Conservation (phyloP, 2,329 filamentous ascomycete species). For the Salinomyces thailandicus region DNA sequence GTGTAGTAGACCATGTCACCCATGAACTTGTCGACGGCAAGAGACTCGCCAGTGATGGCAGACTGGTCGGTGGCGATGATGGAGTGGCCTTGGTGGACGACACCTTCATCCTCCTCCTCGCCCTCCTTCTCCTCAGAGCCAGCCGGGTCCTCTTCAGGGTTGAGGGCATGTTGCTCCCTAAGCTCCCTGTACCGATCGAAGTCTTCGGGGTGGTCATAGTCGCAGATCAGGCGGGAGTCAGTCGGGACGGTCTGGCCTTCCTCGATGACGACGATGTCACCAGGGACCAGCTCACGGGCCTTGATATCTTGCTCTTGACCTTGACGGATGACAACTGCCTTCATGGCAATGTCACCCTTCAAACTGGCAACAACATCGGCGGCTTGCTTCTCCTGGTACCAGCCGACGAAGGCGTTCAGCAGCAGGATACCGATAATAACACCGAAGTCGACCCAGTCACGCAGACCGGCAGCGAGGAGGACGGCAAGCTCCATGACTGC, state of each 20-base stretch:
- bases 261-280: constrained; percentile 64
- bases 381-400: constrained; percentile 73
- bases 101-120: constrained; percentile 48
- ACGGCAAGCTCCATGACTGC: constrained; percentile 71
- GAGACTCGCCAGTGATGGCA: constrained; percentile 70
- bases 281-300: constrained; percentile 63
- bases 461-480: constrained; percentile 60
- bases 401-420: constrained; percentile 67
- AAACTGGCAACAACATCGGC: constrained; percentile 64
- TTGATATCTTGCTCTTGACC: constrained; percentile 59
- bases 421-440: constrained; percentile 66
- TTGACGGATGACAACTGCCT: constrained; percentile 56
- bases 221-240: constrained; percentile 62
- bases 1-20: constrained; percentile 68
- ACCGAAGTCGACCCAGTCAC: constrained; percentile 67
- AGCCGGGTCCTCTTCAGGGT: constrained; percentile 48
- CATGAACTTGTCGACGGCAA: constrained; percentile 71
- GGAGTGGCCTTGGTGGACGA: constrained; percentile 52
- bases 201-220: constrained; percentile 57
- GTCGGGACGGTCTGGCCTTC: constrained; percentile 62
- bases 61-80: constrained; percentile 67
- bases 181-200: constrained; percentile 58
- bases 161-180: constrained; percentile 41
- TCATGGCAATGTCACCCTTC: constrained; percentile 72
- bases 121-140: constrained; percentile 50